Conservation (phyloP, 2,329 filamentous ascomycete genomes). For the Elsinoe perseae region DNA sequence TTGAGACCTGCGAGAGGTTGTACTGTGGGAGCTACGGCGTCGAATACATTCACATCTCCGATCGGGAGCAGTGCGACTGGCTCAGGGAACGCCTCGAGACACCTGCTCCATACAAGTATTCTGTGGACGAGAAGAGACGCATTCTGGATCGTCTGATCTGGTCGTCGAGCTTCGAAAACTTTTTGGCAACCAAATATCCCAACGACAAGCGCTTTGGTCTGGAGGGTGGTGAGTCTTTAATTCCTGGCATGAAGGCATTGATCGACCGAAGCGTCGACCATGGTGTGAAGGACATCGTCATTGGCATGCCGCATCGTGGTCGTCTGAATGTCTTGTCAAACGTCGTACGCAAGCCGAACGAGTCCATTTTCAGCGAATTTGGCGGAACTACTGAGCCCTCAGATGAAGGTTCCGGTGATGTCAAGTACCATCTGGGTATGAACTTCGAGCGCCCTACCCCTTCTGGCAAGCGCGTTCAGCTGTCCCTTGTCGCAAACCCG, state of each 20-base stretch:
- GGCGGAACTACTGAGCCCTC: slow-evolving; percentile 77
- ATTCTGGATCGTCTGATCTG: slow-evolving; percentile 97
- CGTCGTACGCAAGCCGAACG: slow-evolving; percentile 97
- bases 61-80: slow-evolving; percentile 97
- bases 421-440: slow-evolving; percentile 99
- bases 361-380: slow-evolving; percentile 99
- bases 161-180: slow-evolving; percentile 94
- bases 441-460: slow-evolving; percentile 98
- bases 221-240: slow-evolving; percentile 92
- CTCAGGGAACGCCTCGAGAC: slow-evolving; percentile 91
- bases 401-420: slow-evolving; percentile 95
- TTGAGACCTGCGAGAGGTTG: slow-evolving; percentile 84
- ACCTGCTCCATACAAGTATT: slow-evolving; percentile 92
- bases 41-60: slow-evolving; percentile 98
- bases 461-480: slow-evolving; percentile 97
- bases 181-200: slow-evolving; percentile 94
- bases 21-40: slow-evolving; percentile 97
- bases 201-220: slow-evolving; percentile 99
- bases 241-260: slow-evolving; percentile 97
- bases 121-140: slow-evolving; percentile 93
- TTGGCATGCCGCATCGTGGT: slow-evolving; percentile 98
- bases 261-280: slow-evolving; percentile 98
- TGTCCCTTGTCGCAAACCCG: slow-evolving; percentile 95
- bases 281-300: slow-evolving; percentile 97
- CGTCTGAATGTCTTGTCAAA: slow-evolving; percentile 97